A percentile compares a stretch with the other conserved stretches of the same genome.
These are phyloP conservation scores for Alternaria brassicae DNA, from an alignment of 2,329 filamentous ascomycete species.

Conservation along the genomic window DNA sequence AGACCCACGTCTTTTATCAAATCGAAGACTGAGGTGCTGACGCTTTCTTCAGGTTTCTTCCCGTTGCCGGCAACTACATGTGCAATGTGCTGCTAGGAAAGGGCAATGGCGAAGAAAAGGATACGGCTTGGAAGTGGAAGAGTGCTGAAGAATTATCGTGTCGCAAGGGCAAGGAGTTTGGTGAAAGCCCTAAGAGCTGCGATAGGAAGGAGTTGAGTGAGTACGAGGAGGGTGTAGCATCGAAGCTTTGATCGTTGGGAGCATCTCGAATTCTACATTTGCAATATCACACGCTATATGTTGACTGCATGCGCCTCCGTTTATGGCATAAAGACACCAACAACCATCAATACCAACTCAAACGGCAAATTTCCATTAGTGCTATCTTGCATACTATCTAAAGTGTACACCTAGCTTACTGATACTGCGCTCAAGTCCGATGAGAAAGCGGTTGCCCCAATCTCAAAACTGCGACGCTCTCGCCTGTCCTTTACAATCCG, in stretches of 20 bases:
- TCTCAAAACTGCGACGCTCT: not conserved
- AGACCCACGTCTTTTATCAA: not conserved
- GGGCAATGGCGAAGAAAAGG: conserved; percentile 49
- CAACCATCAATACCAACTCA: not conserved
- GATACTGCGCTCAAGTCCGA: not conserved
- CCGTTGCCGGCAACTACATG: conserved; percentile 67
- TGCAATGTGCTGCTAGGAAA: conserved; percentile 50
- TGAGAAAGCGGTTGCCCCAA: not conserved
- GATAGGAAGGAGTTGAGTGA: conserved; percentile 21
- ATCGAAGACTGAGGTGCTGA: not conserved
- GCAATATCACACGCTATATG: too few species aligned
- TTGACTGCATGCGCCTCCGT: not conserved
- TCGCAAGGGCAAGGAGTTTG: conserved; percentile 30
- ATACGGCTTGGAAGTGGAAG: conserved; percentile 48
- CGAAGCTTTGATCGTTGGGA: conserved; percentile 7
- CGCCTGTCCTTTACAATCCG: not conserved
- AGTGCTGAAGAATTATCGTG: conserved; percentile 22
- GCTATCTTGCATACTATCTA: too few species aligned
- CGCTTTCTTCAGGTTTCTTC: conserved; percentile 56
- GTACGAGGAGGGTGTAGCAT: conserved; percentile 14
- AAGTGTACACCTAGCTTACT: not conserved
- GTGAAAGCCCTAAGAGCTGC: conserved; percentile 15
- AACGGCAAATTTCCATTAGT: too few species aligned
- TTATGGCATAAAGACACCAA: not conserved
- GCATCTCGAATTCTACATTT: not conserved